Evolutionary conservation across 345 rosid species (phyloP).

Genomic region (Aquilaria yunnanensis): DNA sequence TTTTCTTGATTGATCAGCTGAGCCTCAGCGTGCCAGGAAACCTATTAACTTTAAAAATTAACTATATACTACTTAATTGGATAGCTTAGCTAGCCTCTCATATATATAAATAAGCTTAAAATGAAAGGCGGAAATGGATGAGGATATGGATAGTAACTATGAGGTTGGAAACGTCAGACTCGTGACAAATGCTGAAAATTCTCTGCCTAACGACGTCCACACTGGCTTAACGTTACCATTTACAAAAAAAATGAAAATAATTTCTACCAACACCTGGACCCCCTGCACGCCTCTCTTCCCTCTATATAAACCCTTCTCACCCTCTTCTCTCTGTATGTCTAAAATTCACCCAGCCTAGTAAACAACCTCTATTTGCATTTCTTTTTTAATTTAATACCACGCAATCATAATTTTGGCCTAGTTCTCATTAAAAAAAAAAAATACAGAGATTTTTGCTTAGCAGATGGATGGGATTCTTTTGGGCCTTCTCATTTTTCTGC

Average conservation of each 20-base stretch:
- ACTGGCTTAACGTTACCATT: conserved; percentile 9
- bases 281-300: conserved; percentile 1
- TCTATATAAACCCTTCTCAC: not conserved
- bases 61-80: not conserved
- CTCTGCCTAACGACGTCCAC: not conserved
- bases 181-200: not conserved
- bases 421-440: too few species aligned
- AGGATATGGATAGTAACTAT: not conserved
- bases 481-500: conserved; percentile 18
- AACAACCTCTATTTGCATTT: too few species aligned
- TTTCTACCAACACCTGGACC: not conserved
- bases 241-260: conserved; percentile 10
- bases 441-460: too few species aligned
- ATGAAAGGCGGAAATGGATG: not conserved
- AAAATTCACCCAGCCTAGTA: conserved; percentile 10
- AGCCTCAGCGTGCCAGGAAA: not conserved
- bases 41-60: not conserved
- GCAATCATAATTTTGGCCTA: too few species aligned
- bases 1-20: not conserved
- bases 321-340: conserved; percentile 8
- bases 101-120: not conserved
- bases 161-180: not conserved
- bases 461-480: conserved; percentile 24
- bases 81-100: not conserved
- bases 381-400: too few species aligned